A percentile compares a stretch with the other conserved stretches of the same genome.
Conservation (phyloP, 352 stramenopile species). For the Phytophthora capsici region DNA sequence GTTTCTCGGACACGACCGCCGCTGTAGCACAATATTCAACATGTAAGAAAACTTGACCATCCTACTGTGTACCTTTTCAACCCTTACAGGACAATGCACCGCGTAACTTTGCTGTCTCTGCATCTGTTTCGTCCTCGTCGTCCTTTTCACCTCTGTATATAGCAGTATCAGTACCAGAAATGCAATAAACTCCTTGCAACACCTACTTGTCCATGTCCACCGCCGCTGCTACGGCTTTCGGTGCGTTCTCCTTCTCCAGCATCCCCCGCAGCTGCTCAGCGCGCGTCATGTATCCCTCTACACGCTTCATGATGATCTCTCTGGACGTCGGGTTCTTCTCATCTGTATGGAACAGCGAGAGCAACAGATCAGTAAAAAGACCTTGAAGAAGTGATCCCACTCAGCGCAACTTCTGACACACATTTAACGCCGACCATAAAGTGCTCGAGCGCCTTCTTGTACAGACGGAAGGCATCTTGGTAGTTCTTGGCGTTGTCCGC, state of each 20-base stretch:
- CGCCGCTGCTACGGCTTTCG: slow-evolving; percentile 63
- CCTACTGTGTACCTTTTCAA: too few relatives aligned
- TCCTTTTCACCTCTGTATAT: slow-evolving; percentile 76
- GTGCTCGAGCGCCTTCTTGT: slow-evolving; percentile 91
- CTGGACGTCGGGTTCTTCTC: slow-evolving; percentile 92
- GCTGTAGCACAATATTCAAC: slow-evolving; percentile 44
- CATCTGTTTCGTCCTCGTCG: slow-evolving; percentile 92
- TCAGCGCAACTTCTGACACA: slow-evolving; percentile 35
- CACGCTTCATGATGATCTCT: slow-evolving; percentile 91
- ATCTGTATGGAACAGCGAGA: slow-evolving; percentile 46
- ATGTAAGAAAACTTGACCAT: slow-evolving; percentile 2
- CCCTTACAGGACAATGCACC: slow-evolving; percentile 91
- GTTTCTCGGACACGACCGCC: slow-evolving; percentile 88
- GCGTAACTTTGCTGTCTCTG: slow-evolving; percentile 96
- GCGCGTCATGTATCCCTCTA: slow-evolving; percentile 91
- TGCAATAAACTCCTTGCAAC: neutral
- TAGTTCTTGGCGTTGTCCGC: slow-evolving; percentile 92
- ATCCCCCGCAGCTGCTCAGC: slow-evolving; percentile 88
- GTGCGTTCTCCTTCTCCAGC: slow-evolving; percentile 66
- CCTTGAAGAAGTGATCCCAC: too few relatives aligned
- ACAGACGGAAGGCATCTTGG: slow-evolving; percentile 84
- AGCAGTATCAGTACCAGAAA: slow-evolving; percentile 1
- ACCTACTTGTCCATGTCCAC: slow-evolving; percentile 81
- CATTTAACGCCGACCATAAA: slow-evolving; percentile 92
- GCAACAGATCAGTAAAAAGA: neutral